Percentiles rank a stretch among this genome's conserved stretches.
phyloP scores from a whole-genome alignment of 305 asterid species.

The Fraxinus nigra region DNA sequence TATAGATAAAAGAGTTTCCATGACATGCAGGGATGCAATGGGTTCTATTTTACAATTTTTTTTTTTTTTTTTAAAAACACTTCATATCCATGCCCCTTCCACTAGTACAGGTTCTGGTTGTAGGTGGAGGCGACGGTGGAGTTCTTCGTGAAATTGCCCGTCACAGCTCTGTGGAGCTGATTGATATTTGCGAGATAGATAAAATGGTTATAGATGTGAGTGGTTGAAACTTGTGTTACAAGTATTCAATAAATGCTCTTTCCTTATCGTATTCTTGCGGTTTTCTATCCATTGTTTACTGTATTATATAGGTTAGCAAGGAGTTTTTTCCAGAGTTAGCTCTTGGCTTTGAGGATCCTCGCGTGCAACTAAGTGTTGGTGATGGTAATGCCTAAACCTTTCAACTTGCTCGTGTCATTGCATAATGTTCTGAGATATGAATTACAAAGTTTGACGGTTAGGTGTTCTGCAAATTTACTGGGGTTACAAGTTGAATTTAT shows the following conservation, averaged over 20 bases:
- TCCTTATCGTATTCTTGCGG: background rate
- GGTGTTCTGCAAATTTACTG: background rate
- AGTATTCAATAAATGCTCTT: background rate
- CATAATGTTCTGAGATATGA: background rate
- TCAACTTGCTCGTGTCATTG: background rate
- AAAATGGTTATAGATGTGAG: slow-evolving; percentile 95
- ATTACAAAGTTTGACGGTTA: background rate
- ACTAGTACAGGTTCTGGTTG: slow-evolving; percentile 76
- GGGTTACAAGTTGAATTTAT: background rate
- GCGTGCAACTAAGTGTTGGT: slow-evolving; percentile 85
- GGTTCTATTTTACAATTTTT: background rate
- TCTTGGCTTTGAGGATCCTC: slow-evolving; percentile 92
- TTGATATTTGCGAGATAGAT: slow-evolving; percentile 96
- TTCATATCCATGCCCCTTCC: background rate
- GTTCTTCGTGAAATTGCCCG: slow-evolving; percentile 91
- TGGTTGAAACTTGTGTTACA: slow-evolving; percentile 14
- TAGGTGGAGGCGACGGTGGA: slow-evolving; percentile 99
- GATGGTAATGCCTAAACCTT: slow-evolving; percentile 57
- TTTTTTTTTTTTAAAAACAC: background rate
- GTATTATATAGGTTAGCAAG: slow-evolving; percentile 71
- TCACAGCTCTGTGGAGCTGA: slow-evolving; percentile 76
- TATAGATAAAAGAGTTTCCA: background rate
- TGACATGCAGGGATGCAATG: slow-evolving; percentile 7
- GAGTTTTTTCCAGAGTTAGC: slow-evolving; percentile 82
- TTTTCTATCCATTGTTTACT: slow-evolving; percentile 12